Base-by-base conservation (phyloP, 2,329 filamentous ascomycete genomes). In the Gyromitra esculenta region DNA sequence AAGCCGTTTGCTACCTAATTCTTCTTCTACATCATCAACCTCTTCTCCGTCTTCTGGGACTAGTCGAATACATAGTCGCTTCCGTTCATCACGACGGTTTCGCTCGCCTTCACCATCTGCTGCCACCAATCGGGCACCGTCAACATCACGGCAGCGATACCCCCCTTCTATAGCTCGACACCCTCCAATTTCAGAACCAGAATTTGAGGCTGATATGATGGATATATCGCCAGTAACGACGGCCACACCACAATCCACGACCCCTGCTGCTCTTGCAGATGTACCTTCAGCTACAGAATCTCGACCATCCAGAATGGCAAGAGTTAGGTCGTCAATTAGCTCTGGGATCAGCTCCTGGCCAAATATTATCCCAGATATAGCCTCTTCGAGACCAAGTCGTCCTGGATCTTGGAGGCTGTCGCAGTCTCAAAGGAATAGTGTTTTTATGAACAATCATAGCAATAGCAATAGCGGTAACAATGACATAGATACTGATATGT, bases 221-320 rank as follows among this genome's bases (percentile, higher is more conserved):
- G 78, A 79, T 73, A 77, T 78, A 73, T 78, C 78, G 31, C 73
- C 78, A 64, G 77, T 77, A 41, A 68, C 78, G 25, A 78, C 78
- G n/a, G 13, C 39, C 31, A 66, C 37, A 48, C 65, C 74, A 57
- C 73, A 64, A 25, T 39, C 76, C 1, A 48, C 73, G 11, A 64
- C 66, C 15, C 35, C 66, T 50, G 31, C 71, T 11, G 48, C 52
- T 48, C 43, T 59, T 71, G 45, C 72, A 21, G 72, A 75, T 70
- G n/a, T 59, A 5, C 72, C 72, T 25, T 18, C 31, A 11, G 6
- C 18, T 5, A 56, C 71, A 35, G 76, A 74, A 43, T 52, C 63
- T 18, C 73, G 79, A 41, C 71, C 67, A 67, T 78, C 79, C n/a
- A 75, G 79, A 15, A 75, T 80, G 60, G 78, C 78, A 54, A 79